phyloP scores from a whole-genome alignment of 805 yeast species.

The Wickerhamiella alocasiicola region DNA sequence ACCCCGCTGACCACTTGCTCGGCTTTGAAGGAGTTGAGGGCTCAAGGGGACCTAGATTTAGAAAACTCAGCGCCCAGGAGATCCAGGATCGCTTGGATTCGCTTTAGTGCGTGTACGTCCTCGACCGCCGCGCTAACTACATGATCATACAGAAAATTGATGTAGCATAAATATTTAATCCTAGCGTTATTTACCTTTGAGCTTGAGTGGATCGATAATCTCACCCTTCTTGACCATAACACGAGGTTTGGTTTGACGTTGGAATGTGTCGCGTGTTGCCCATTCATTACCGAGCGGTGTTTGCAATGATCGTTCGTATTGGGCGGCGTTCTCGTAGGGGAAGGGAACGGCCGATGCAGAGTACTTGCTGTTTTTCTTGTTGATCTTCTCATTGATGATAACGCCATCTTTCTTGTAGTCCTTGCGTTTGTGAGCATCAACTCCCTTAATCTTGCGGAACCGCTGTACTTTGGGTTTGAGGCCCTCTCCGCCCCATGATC shows the following conservation, averaged over 20 bases:
- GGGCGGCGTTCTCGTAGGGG: conserved; percentile 87
- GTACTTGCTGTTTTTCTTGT: conserved; percentile 75
- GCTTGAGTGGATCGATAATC: conserved; percentile 77
- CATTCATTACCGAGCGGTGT: conserved; percentile 98
- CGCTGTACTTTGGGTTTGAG: conserved; percentile 42
- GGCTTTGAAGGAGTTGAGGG: conserved; percentile 75
- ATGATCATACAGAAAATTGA: too few relatives aligned
- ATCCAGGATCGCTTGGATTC: conserved; percentile 93
- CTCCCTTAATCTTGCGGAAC: conserved; percentile 64
- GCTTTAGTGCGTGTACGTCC: conserved; percentile 41
- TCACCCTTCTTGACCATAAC: conserved; percentile 76
- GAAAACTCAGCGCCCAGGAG: conserved; percentile 75
- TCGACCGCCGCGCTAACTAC: too few relatives aligned
- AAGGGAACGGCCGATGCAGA: conserved; percentile 85
- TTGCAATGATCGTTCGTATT: conserved; percentile 83
- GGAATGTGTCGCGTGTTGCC: conserved; percentile 80
- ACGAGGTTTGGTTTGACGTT: conserved; percentile 77
- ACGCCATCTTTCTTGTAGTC: conserved; percentile 71
- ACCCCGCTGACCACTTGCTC: conserved; percentile 63
- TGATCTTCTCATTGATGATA: conserved; percentile 75
- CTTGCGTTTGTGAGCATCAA: conserved; percentile 58
- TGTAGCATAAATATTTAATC: too few relatives aligned
- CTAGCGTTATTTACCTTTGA: too few relatives aligned
- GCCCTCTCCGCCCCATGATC: conserved; percentile 82
- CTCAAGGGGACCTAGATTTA: conserved; percentile 80